phyloP scores from a whole-genome alignment of 805 yeast genomes.

The Yamadazyma takamatsuzukensis region DNA sequence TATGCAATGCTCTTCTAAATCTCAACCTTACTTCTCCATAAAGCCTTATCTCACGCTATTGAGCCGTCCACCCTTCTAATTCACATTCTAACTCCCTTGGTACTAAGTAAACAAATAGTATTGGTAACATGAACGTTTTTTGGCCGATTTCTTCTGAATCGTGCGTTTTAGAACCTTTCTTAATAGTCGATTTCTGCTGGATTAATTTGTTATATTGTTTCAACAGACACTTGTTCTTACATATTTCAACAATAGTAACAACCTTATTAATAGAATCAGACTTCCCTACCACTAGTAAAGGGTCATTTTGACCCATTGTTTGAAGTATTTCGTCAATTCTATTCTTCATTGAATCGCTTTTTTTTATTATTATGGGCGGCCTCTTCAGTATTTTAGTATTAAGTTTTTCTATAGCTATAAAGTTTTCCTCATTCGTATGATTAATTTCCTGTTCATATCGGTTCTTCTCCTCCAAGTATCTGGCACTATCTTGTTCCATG shows the following conservation, averaged over 20 bases:
- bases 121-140: conserved; percentile 9
- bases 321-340: conserved; percentile 8
- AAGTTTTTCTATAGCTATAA: background rate
- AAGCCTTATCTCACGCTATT: too few relatives aligned
- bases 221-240: conserved; percentile 6
- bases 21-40: too few relatives aligned
- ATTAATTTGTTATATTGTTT: conserved; percentile 12
- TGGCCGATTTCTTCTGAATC: background rate
- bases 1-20: background rate
- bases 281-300: conserved; percentile 7
- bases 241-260: conserved; percentile 10
- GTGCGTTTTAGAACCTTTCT: conserved; percentile 2
- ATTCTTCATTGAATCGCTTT: conserved; percentile 9
- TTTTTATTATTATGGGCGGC: conserved; percentile 6
- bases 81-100: conserved; percentile 3
- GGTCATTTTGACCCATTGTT: background rate
- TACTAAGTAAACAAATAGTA: conserved; percentile 9
- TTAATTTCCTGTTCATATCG: background rate
- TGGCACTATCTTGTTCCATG: background rate
- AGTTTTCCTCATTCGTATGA: background rate
- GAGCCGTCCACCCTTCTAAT: conserved; percentile 6
- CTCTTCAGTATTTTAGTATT: background rate
- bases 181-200: conserved; percentile 4
- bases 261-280: conserved; percentile 8
- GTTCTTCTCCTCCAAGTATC: background rate